Conservation (phyloP, 352 stramenopile genomes). For the Phytophthora europaea region DNA sequence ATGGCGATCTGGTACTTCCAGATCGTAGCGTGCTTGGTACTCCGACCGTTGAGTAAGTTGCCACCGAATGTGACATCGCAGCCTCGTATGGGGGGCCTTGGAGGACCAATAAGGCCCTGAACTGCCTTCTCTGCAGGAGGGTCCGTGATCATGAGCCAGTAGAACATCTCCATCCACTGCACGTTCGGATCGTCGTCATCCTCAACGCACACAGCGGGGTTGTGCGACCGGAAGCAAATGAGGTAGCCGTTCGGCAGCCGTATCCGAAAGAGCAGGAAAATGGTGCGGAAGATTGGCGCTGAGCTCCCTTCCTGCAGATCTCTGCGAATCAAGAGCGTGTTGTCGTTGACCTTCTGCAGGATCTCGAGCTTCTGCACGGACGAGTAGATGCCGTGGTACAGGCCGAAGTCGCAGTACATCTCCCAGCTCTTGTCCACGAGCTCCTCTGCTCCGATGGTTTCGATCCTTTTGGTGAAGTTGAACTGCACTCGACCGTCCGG, state of each 20-base stretch:
- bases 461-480: conserved; percentile 83
- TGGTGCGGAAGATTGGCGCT: conserved; percentile 77
- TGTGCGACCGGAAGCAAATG: conserved; percentile 80
- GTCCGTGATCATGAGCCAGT: conserved; percentile 81
- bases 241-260: conserved; percentile 63
- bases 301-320: conserved; percentile 73
- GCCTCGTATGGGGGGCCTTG: conserved; percentile 26
- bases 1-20: conserved; percentile 90
- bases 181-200: conserved; percentile 72
- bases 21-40: conserved; percentile 65
- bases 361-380: conserved; percentile 85
- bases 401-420: conserved; percentile 83
- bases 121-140: conserved; percentile 27
- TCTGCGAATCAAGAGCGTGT: conserved; percentile 78
- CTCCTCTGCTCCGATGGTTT: conserved; percentile 66
- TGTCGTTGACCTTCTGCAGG: conserved; percentile 79
- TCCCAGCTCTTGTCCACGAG: conserved; percentile 82
- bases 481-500: conserved; percentile 75
- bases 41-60: conserved; percentile 72
- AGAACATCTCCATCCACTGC: conserved; percentile 86
- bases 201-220: conserved; percentile 60
- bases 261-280: conserved; percentile 83
- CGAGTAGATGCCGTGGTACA: conserved; percentile 84
- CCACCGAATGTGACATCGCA: conserved; percentile 81
- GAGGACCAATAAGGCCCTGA: conserved; percentile 21